phyloP scores from a whole-genome alignment of 1,284 basidiomycete species.

The Heterobasidion occidentale region DNA sequence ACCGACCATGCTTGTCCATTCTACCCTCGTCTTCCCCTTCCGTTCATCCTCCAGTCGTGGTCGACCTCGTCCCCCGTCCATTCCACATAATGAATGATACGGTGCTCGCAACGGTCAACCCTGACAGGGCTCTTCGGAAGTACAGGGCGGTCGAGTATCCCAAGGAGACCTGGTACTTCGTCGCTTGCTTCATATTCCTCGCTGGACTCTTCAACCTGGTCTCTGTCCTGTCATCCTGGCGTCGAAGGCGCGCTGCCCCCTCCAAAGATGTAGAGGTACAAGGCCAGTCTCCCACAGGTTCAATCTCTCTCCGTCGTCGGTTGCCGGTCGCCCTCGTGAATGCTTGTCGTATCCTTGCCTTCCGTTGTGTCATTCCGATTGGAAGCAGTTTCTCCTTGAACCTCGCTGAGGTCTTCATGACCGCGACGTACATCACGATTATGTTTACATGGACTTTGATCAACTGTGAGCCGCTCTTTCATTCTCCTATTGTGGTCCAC shows the following conservation, averaged over 20 bases:
- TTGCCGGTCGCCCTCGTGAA: conserved; percentile 32
- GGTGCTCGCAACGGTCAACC: neutral
- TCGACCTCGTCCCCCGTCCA: neutral
- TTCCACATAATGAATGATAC: neutral
- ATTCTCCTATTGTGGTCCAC: neutral
- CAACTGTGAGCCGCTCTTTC: conserved; percentile 31
- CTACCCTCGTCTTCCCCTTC: neutral
- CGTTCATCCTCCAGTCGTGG: neutral
- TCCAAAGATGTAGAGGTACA: neutral
- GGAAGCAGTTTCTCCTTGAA: conserved; percentile 38
- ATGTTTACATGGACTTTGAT: conserved; percentile 41
- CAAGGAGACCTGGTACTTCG: conserved; percentile 34
- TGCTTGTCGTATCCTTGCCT: conserved; percentile 37
- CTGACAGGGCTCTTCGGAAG: conserved; percentile 8
- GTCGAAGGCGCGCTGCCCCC: conserved; percentile 13
- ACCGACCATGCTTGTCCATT: too few species aligned
- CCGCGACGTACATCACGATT: conserved; percentile 33
- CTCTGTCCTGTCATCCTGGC: conserved; percentile 14
- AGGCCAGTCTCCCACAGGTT: neutral
- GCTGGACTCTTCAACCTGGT: conserved; percentile 30
- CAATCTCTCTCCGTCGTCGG: conserved; percentile 19
- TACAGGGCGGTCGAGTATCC: conserved; percentile 23
- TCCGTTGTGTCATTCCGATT: conserved; percentile 37
- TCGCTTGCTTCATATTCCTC: conserved; percentile 33
- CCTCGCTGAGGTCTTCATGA: conserved; percentile 38